Evolutionary conservation across 495 filamentous ascomycete species (phyloP).

Genomic region (Peziza echinospora): DNA sequence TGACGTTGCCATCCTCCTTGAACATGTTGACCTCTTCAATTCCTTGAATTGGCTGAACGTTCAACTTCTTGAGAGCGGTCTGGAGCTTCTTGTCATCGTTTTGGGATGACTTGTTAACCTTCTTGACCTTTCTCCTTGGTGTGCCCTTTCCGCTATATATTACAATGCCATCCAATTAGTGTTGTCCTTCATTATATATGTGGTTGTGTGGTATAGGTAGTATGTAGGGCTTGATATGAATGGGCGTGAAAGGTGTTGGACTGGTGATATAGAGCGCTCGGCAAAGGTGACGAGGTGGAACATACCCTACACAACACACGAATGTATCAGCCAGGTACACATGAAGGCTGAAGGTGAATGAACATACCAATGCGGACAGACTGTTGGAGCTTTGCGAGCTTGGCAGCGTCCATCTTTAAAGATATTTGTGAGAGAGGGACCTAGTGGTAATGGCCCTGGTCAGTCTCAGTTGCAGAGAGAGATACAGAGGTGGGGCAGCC

Average conservation of each 20-base stretch:
- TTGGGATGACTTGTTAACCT: constrained; percentile 70
- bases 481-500: too few species aligned
- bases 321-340: constrained; percentile 1
- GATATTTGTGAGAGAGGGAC: too few species aligned
- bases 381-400: constrained; percentile 57
- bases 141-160: constrained; percentile 79
- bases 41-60: constrained; percentile 88
- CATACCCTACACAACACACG: background rate
- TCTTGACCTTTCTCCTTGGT: constrained; percentile 93
- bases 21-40: constrained; percentile 99
- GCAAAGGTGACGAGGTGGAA: too few species aligned
- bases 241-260: constrained; percentile 10
- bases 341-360: background rate
- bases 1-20: constrained; percentile 98
- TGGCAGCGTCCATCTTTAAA: constrained; percentile 52
- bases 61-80: constrained; percentile 80
- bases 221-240: constrained; percentile 13
- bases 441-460: too few species aligned
- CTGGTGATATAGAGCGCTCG: background rate
- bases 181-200: background rate
- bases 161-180: background rate
- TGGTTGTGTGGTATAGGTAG: background rate
- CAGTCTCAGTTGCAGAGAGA: too few species aligned
- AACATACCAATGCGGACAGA: constrained; percentile 57
- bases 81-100: constrained; percentile 99